A percentile compares a stretch with the other conserved stretches of the same genome.
These are phyloP conservation scores for Dissophora globulifera DNA, from an alignment of 192 early-diverging fungal species.

Conservation along the genomic window DNA sequence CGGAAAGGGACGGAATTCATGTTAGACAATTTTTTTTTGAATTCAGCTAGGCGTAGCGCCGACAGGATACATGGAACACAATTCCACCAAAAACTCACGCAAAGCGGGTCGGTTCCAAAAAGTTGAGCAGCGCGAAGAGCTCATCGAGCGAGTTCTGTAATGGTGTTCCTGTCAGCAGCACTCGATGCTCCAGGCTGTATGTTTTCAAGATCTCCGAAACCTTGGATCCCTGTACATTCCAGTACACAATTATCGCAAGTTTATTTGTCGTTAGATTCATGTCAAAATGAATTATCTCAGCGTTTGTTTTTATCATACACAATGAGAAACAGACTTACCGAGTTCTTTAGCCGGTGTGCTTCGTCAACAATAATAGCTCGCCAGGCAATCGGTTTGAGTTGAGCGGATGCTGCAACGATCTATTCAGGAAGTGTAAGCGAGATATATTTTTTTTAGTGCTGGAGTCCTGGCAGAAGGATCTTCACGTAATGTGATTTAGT, in stretches of 20 bases:
- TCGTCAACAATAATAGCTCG: slow-evolving; percentile 82
- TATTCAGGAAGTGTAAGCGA: slow-evolving; percentile 37
- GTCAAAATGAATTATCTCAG: too few relatives aligned
- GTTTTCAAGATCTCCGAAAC: slow-evolving; percentile 78
- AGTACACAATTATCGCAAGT: too few relatives aligned
- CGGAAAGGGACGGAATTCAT: background rate
- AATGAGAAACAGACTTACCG: too few relatives aligned
- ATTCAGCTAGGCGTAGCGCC: too few relatives aligned
- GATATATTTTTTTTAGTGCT: too few relatives aligned
- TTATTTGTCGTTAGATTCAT: background rate
- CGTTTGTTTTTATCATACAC: too few relatives aligned
- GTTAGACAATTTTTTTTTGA: too few relatives aligned
- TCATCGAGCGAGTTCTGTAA: slow-evolving; percentile 87
- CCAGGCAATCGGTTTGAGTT: slow-evolving; percentile 79
- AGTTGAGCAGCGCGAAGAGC: slow-evolving; percentile 84
- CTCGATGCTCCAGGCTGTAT: slow-evolving; percentile 80
- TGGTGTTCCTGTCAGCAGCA: slow-evolving; percentile 87
- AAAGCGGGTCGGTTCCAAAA: slow-evolving; percentile 82
- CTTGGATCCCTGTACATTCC: slow-evolving; percentile 75
- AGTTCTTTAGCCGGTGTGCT: slow-evolving; percentile 89
- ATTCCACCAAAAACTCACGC: slow-evolving; percentile 23
- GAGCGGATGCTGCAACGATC: slow-evolving; percentile 67
- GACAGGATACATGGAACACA: background rate
- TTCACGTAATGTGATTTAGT: too few relatives aligned
- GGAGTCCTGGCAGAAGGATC: too few relatives aligned